Evolutionary conservation across 2,329 filamentous ascomycete species (phyloP), one percentile per base, ranked within the genome.

Genomic region (Parascedosporium putredinis): DNA sequence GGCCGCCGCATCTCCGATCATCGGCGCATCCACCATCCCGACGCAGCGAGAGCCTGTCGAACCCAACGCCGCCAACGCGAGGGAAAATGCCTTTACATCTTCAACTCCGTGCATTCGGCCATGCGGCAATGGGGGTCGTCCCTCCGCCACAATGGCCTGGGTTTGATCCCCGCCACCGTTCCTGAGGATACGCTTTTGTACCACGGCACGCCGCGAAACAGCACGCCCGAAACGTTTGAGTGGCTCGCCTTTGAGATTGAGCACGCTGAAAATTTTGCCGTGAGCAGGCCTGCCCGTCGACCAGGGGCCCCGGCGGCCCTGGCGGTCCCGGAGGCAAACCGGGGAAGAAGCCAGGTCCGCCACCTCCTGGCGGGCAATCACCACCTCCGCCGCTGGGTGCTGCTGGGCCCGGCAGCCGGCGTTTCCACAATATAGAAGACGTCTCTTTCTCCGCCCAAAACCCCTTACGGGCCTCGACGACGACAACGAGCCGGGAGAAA

Each of bases 221-320:
- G 72, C 1, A 67, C 71, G 0, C 72, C 85, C 0, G 62, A 64
- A 2, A 74, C 71, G 0, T 74, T 72, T 3, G 81, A 88, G 57
- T 88, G 85, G 84, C 68, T 89, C 1, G 85, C 86, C 0, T 89
- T 88, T 58, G 85, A 89, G 60, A 74, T 83, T 3, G 84, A 89
- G 57, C 86, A 89, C 62, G 81, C 84, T 0, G 70, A 84, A 55
- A 60, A 70, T 2, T 88, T 89, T 64, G 80, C 83, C 1, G 61
- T 62, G 16, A 55, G 56, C 22, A 46, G 46, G 29, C 34, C 31
- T 10, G 22, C 14, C 3, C 23, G 16, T 24, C 40, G n/a, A n/a
- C n/a, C n/a, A n/a, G n/a, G n/a, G n/a, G n/a, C n/a, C n/a, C n/a
- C n/a, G n/a, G n/a, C 20, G 36, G 36, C n/a, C 6, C 20, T 22